Percentiles rank a stretch among this genome's conserved stretches.
phyloP scores from a whole-genome alignment of 768 basidiomycete species.

The Myochromella boudieri region DNA sequence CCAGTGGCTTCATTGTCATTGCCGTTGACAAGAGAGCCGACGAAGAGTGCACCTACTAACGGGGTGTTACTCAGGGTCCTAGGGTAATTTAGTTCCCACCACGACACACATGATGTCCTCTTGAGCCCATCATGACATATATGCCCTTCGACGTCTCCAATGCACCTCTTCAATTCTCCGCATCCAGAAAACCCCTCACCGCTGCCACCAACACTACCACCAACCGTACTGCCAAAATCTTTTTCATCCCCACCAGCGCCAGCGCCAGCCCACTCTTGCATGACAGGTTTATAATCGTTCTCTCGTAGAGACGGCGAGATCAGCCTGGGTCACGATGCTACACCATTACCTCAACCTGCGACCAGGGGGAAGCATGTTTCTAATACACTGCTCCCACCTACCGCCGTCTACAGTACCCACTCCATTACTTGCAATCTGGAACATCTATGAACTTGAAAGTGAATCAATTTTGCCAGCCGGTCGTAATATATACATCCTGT shows the following conservation, averaged over 20 bases:
- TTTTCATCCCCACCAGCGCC: constrained; percentile 16
- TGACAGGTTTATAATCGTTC: too few relatives aligned
- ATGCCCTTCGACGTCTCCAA: constrained; percentile 1
- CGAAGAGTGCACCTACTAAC: too few relatives aligned
- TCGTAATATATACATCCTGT: too few relatives aligned
- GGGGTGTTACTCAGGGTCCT: constrained; percentile 3
- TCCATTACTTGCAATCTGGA: background rate
- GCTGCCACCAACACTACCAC: too few relatives aligned
- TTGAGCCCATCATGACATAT: constrained; percentile 5
- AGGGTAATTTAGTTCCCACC: too few relatives aligned
- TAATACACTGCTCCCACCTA: background rate
- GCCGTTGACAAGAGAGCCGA: too few relatives aligned
- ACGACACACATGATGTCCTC: background rate
- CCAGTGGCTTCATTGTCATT: too few relatives aligned
- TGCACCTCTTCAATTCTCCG: too few relatives aligned
- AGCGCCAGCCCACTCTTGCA: too few relatives aligned
- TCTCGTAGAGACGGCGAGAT: constrained; percentile 59
- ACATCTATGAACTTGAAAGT: too few relatives aligned
- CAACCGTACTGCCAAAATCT: constrained; percentile 1
- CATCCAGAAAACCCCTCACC: too few relatives aligned
- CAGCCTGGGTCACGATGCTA: constrained; percentile 24
- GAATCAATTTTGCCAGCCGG: background rate
- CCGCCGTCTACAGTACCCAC: background rate
- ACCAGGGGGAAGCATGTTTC: too few relatives aligned
- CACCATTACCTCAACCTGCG: constrained; percentile 10